Conservation (phyloP, 495 filamentous ascomycete genomes). For the Talaromyces trachyspermus region DNA sequence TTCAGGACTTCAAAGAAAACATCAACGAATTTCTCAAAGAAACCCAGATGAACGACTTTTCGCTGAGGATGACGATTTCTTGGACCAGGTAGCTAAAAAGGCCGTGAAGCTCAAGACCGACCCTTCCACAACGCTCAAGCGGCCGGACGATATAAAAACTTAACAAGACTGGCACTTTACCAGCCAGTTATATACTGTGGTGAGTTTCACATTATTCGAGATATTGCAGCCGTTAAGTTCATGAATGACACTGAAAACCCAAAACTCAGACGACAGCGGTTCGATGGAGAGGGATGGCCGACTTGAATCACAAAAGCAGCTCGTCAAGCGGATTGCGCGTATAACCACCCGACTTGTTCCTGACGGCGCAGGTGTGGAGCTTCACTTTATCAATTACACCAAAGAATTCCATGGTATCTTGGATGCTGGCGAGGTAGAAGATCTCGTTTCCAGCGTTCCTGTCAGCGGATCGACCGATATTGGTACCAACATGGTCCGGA, state of each 20-base stretch:
- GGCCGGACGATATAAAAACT: conserved; percentile 10
- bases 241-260: not conserved
- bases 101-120: not conserved
- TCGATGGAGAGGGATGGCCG: conserved; percentile 12
- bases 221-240: not conserved
- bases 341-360: conserved; percentile 11
- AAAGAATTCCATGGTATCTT: not conserved
- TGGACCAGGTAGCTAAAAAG: not conserved
- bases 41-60: not conserved
- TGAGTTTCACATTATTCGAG: conserved; percentile 1
- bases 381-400: conserved; percentile 13
- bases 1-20: too few relatives aligned
- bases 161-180: conserved; percentile 10
- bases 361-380: conserved; percentile 11
- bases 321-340: conserved; percentile 10
- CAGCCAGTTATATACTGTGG: conserved; percentile 16
- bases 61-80: not conserved
- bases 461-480: conserved; percentile 8
- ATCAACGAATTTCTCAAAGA: not conserved
- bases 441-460: not conserved
- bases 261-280: conserved; percentile 10
- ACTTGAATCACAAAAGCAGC: conserved; percentile 11
- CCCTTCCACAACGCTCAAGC: not conserved
- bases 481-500: conserved; percentile 4
- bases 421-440: conserved; percentile 1